These are phyloP conservation scores for Botrytis byssoidea DNA, from an alignment of 2,329 filamentous ascomycete species.

Conservation along the genomic window DNA sequence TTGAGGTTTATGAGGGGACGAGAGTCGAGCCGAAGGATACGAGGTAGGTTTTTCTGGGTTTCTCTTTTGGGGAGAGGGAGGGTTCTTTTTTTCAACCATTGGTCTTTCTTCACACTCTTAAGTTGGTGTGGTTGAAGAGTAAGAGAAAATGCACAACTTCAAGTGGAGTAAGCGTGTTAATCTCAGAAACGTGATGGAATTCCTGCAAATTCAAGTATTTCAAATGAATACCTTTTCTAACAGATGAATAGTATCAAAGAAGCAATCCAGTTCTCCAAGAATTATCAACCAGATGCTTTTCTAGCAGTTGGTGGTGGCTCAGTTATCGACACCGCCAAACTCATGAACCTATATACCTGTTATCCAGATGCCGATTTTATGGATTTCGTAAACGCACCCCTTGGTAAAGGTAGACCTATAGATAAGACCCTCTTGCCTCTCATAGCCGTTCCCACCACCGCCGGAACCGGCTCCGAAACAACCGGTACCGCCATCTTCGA, in stretches of 20 bases:
- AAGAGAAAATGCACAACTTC: background rate
- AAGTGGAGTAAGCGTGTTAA: background rate
- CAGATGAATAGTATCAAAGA: slow-evolving; percentile 66
- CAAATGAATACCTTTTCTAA: background rate
- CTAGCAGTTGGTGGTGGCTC: slow-evolving; percentile 90
- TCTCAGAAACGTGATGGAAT: background rate
- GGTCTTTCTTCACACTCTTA: background rate
- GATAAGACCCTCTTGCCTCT: slow-evolving; percentile 69
- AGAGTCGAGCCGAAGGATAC: slow-evolving; percentile 92
- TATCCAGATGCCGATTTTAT: slow-evolving; percentile 93
- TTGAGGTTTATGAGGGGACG: slow-evolving; percentile 76
- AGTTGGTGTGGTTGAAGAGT: background rate
- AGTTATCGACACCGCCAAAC: slow-evolving; percentile 96
- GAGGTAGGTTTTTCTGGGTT: slow-evolving; percentile 56
- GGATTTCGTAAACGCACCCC: slow-evolving; percentile 94
- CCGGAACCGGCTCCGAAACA: slow-evolving; percentile 87
- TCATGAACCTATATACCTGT: slow-evolving; percentile 94
- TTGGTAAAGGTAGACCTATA: slow-evolving; percentile 80
- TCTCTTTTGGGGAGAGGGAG: background rate
- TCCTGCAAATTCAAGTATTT: background rate
- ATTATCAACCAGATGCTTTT: slow-evolving; percentile 81
- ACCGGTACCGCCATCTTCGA: slow-evolving; percentile 99
- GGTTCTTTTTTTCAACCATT: background rate
- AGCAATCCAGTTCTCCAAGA: slow-evolving; percentile 82
- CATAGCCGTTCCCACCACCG: slow-evolving; percentile 81